phyloP scores from a whole-genome alignment of 2,329 filamentous ascomycete species.

The Fusarium mundagurra region DNA sequence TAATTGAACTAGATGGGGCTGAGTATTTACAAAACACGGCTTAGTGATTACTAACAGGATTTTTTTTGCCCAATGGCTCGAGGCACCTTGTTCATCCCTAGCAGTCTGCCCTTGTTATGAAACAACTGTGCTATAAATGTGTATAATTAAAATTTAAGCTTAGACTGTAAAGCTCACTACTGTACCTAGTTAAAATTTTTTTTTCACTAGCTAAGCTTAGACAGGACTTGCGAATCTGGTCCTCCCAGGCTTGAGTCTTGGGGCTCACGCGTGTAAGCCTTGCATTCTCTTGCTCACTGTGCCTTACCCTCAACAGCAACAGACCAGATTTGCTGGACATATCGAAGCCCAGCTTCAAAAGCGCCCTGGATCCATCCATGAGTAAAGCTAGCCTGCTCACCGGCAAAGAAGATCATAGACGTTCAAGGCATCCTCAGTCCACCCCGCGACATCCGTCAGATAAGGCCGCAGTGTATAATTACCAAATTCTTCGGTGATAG shows the following conservation, averaged over 20 bases:
- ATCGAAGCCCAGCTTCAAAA: background rate
- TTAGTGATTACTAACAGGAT: background rate
- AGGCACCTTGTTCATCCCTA: background rate
- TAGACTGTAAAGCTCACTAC: background rate
- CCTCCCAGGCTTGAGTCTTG: no score
- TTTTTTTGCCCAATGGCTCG: background rate
- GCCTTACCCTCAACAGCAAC: background rate
- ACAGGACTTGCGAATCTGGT: background rate
- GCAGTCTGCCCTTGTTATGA: background rate
- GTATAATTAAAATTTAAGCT: background rate
- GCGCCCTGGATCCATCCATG: background rate
- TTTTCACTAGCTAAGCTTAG: background rate
- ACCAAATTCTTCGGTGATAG: background rate
- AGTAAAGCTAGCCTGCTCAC: conserved; percentile 1
- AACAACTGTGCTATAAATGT: background rate
- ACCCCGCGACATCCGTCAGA: background rate
- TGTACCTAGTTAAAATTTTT: no score
- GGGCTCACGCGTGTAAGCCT: no score
- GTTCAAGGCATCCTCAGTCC: background rate
- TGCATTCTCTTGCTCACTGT: background rate
- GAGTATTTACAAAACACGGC: background rate
- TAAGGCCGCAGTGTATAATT: background rate
- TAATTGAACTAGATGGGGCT: background rate
- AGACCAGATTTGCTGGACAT: background rate
- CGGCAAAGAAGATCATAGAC: background rate